Base-by-base conservation (phyloP, 768 basidiomycete genomes). In the Lyophyllum decastes region DNA sequence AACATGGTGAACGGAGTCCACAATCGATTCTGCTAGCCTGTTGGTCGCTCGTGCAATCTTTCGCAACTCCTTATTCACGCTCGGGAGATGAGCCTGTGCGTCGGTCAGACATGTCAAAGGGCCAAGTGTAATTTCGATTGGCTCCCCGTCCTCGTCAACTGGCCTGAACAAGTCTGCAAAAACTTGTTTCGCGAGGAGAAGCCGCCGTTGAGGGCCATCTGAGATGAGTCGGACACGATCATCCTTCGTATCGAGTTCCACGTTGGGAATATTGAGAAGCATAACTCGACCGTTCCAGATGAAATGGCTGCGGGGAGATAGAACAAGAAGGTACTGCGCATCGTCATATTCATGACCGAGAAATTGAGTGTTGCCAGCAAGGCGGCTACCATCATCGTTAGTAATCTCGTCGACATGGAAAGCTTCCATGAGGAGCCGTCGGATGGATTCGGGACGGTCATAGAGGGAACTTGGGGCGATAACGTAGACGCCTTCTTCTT, bases 221-320 rank as follows among this genome's bases (percentile, higher is more conserved):
- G 96, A 92, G 54, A 98, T 84, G 25, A 99, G 78, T 22, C 95
- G 86, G n/a, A 94, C 84, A n/a, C 94, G 86, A 62, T 90, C 86
- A 60, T 96, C 95, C 65, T 88, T 88, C 57, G 92, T 76, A 55
- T 90, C 90, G 22, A 96, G 75, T n/a, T 94, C 89, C 61, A 94
- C 78, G 64, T 78, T 87, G 14, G 89, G 85, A 17, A 95, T 74
- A 54, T 85, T 82, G 33, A 94, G 76, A 66, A 94, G 81, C 73
- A 95, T 81, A 48, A 97, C 90, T 33, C 87, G 78, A 8, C 96
- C 96, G 54, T 89, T 90, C 96, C 96, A 99, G 27, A 94, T 76
- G 75, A 97, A 99, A 51, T 86, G 86, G 11, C 81, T 85, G 22
- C 87, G 82, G 22, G 97, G 95, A 21, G 96, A 92, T 49, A 98